Evolutionary conservation across 345 rosid species (phyloP), one percentile per base, ranked within the genome.

Genomic region (Physaria fendleri): DNA sequence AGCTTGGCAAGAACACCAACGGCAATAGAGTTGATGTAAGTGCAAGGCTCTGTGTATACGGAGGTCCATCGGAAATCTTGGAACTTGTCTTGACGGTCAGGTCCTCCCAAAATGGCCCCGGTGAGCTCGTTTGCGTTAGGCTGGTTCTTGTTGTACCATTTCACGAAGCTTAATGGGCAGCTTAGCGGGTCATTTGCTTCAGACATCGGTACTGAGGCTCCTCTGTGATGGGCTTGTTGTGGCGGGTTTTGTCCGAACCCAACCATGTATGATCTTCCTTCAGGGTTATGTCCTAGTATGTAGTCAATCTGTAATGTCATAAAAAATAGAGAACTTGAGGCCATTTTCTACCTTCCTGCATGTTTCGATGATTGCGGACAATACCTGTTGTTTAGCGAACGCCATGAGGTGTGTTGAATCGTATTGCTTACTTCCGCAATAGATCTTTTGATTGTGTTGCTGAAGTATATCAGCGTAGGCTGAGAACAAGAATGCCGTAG

Each of bases 91-190:
- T 65, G 35, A 22, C 69, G 75, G 72, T 93, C 95, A 3, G 97
- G 99, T 48, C 99, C 99, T 5, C 99, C 99, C 0, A 93, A 59
- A 35, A 88, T 75, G 14, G 97, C 95, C 3, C 97, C 97, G 0
- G 97, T 86, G 10, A 88, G 79, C 75, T 81, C 91, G 48, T 93
- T 83, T 11, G 85, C 72, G 71, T 93, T 93, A 8, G 97, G 85
- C 5, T 8, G 17, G 29, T 79, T 49, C 56, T 62, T 75, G 28
- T 66, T 62, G 74, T 59, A 80, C 76, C 78, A 92, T 8, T 72
- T 24, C 8, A 57, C 74, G 46, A 92, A 92, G 77, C 91, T 92
- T 83, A 81, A 24, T 6, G 81, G 80, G 42, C 95, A 88, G 66
- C 55, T 68, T 9, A 80, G 51, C 0, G 18, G 62, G 3, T 6